Evolutionary conservation across 1,139 yeast genomes (phyloP).

Genomic region (Hyphopichia pseudoburtonii): DNA sequence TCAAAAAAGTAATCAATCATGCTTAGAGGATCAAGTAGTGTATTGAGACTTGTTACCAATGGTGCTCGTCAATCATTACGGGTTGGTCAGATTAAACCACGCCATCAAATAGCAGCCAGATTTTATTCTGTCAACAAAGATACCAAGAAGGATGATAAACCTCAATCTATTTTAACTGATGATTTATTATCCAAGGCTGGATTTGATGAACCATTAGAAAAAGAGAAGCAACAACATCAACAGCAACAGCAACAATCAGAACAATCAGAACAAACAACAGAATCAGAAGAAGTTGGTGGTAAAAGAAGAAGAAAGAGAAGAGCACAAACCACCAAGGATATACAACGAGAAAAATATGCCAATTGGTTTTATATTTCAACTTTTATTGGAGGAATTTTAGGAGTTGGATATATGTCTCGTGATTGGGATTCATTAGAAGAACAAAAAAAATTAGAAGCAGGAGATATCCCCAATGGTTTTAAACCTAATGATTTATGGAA

Average conservation of each 20-base stretch:
- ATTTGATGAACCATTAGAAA: slow-evolving; percentile 46
- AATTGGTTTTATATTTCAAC: slow-evolving; percentile 65
- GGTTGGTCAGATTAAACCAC: too few species aligned
- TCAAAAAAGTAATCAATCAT: too few species aligned
- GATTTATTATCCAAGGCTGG: slow-evolving; percentile 85
- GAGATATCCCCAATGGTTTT: slow-evolving; percentile 65
- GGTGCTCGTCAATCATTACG: too few species aligned
- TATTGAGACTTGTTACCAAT: too few species aligned
- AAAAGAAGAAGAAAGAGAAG: slow-evolving; percentile 49
- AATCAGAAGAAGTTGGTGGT: slow-evolving; percentile 7
- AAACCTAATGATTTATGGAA: slow-evolving; percentile 63
- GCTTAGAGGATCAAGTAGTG: too few species aligned
- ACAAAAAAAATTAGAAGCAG: slow-evolving; percentile 48
- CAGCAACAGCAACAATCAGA: slow-evolving; percentile 10
- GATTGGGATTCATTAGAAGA: slow-evolving; percentile 86
- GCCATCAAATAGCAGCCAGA: neutral
- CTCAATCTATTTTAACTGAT: slow-evolving; percentile 69
- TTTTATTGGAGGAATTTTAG: slow-evolving; percentile 61
- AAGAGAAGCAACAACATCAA: slow-evolving; percentile 9
- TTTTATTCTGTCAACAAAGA: slow-evolving; percentile 6
- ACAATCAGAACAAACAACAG: slow-evolving; percentile 11
- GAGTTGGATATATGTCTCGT: slow-evolving; percentile 74
- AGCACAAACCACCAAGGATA: slow-evolving; percentile 60
- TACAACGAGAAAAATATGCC: slow-evolving; percentile 61
- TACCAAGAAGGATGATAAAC: slow-evolving; percentile 24